Base-by-base conservation (phyloP, 169 alveolate genomes). In the Plasmodium malariae region DNA sequence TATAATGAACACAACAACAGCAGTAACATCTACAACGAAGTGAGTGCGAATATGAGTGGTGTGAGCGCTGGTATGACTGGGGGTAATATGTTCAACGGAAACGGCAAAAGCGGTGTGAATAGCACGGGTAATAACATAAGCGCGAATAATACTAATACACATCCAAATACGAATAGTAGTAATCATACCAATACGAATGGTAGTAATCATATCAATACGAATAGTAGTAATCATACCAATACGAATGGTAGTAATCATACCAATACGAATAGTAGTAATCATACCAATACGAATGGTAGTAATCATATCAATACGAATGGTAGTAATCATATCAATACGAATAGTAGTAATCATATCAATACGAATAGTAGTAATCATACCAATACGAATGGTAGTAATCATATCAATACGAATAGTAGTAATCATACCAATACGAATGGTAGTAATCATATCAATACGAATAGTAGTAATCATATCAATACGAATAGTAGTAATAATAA, bases 1-100 rank as follows among this genome's bases (percentile, higher is more conserved):
- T 40, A 19, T 7, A 48, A 71, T 26, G 14, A 34, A 1, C 11
- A 36, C 1, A 78, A 69, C 45, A 74, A 57, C n/a, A 36, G 21
- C 17, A 57, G 51, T 43, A 74, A 32, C 32, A 17, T n/a, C 4
- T 72, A 72, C 51, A 72, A 72, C 59, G 24, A 59, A 2, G 21
- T 2, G 30, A 65, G 74, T 48, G 34, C 24, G 11, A 36, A 55
- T 32, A 36, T 67, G 55, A n/a, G 43, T 1, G 43, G 43, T 67
- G 74, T 32, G 55, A 67, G 43, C 43, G 43, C 21, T 1, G 21
- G 7, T 1, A 30, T 30, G 0, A 32, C 28, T 0, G 74, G 14
- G 4, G 1, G 28, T 0, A 11, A n/a, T 1, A 5, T 30, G 14
- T 24, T 0, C 43, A 11, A 36, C 40, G 72, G 30, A 26, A 26